phyloP scores from a whole-genome alignment of 1,284 basidiomycete species.

The Puccinia horiana region DNA sequence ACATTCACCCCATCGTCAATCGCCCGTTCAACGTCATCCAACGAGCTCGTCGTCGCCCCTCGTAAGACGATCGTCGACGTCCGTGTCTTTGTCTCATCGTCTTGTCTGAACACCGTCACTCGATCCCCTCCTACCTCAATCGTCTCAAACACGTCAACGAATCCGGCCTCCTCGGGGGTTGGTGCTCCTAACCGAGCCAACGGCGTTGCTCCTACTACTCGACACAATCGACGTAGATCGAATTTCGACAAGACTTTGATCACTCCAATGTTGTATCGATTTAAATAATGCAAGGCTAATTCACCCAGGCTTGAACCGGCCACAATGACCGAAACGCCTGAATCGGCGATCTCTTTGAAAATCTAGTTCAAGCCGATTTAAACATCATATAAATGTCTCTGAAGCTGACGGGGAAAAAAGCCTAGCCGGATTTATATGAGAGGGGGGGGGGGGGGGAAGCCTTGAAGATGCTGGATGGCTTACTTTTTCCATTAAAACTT shows the following conservation, averaged over 20 bases:
- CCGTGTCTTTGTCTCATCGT: conserved; percentile 68
- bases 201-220: conserved; percentile 93
- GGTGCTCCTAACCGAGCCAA: conserved; percentile 93
- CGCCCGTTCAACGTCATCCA: conserved; percentile 94
- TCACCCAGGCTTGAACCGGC: conserved; percentile 92
- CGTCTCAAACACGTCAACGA: conserved; percentile 89
- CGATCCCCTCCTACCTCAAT: conserved; percentile 96
- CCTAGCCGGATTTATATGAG: background rate
- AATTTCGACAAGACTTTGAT: conserved; percentile 98
- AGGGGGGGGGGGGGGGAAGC: background rate
- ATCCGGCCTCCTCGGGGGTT: conserved; percentile 92
- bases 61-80: conserved; percentile 90
- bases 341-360: conserved; percentile 94
- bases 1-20: conserved; percentile 97
- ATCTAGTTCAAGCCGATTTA: conserved; percentile 65
- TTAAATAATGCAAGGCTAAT: conserved; percentile 94
- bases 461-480: conserved; percentile 49
- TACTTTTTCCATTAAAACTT: conserved; percentile 90
- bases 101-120: conserved; percentile 90
- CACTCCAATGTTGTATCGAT: conserved; percentile 88
- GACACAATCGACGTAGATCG: conserved; percentile 87
- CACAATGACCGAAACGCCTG: conserved; percentile 89
- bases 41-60: conserved; percentile 90
- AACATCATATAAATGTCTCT: background rate
- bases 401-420: background rate